A percentile compares a stretch with the other conserved stretches of the same genome.
Conservation (phyloP, 2,329 filamentous ascomycete genomes). For the Lasiodiplodia gonubiensis region DNA sequence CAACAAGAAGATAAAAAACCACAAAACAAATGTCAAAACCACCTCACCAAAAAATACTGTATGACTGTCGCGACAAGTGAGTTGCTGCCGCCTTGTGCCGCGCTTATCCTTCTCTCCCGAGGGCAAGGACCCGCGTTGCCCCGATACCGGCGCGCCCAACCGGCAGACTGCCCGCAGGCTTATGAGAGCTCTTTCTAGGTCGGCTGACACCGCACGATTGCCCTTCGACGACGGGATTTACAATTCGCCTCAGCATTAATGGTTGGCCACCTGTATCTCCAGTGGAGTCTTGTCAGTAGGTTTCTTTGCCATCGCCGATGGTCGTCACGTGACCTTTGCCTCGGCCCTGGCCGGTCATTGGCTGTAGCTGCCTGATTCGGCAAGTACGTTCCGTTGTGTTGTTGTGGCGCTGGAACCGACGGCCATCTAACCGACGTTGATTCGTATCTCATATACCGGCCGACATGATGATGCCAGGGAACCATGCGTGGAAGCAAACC, state of each 20-base stretch:
- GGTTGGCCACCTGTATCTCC: neutral
- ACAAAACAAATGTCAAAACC: slow-evolving; percentile 7
- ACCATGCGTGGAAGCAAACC: too few species aligned
- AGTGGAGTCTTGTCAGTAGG: neutral
- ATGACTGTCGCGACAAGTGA: neutral
- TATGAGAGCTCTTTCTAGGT: slow-evolving; percentile 16
- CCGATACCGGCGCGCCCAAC: slow-evolving; percentile 17
- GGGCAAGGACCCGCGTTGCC: neutral
- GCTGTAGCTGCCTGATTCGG: neutral
- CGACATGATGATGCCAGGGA: too few species aligned
- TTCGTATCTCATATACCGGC: too few species aligned
- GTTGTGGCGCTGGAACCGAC: neutral
- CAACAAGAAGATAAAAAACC: neutral
- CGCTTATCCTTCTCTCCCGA: neutral
- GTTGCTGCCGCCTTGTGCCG: neutral
- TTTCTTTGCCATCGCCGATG: neutral
- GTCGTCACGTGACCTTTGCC: neutral
- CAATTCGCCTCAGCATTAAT: neutral
- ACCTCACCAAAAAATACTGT: neutral
- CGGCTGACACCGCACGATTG: neutral
- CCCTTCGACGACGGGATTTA: neutral
- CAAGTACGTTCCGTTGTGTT: neutral
- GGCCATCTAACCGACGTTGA: neutral
- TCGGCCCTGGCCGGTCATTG: neutral
- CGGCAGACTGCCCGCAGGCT: slow-evolving; percentile 1